Evolutionary conservation across 23 red algal genomes (phyloP).

Genomic region (Gracilariopsis chorda): DNA sequence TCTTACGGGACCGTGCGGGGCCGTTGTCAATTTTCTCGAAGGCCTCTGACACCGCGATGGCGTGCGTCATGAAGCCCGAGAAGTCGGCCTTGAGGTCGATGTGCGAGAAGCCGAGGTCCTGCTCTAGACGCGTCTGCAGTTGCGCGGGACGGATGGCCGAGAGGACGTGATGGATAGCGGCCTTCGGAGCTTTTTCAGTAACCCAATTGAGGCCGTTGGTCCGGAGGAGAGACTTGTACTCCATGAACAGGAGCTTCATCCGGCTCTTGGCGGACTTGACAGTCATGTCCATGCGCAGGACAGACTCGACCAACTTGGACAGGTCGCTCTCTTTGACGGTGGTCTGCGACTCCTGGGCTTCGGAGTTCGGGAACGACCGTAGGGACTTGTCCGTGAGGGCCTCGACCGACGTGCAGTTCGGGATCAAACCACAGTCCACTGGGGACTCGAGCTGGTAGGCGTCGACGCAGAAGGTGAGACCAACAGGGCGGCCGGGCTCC

Average conservation of each 20-base stretch:
- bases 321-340: neutral
- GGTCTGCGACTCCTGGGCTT: neutral
- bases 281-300: neutral
- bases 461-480: neutral
- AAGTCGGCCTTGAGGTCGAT: neutral
- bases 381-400: neutral
- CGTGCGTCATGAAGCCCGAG: neutral
- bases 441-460: neutral
- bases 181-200: neutral
- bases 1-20: neutral
- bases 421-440: neutral
- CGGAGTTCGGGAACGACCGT: neutral
- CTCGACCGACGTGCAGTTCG: neutral
- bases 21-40: neutral
- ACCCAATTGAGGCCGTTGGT: neutral
- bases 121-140: neutral
- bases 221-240: neutral
- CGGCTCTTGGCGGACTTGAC: neutral
- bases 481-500: neutral
- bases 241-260: neutral
- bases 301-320: neutral
- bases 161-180: neutral
- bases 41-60: neutral
- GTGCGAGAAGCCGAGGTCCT: neutral
- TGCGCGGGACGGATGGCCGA: neutral